Percentiles rank a stretch among this genome's conserved stretches.
These are phyloP conservation scores for Ustilago vetiveriae DNA, from an alignment of 1,284 basidiomycete genomes.

Conservation along the genomic window DNA sequence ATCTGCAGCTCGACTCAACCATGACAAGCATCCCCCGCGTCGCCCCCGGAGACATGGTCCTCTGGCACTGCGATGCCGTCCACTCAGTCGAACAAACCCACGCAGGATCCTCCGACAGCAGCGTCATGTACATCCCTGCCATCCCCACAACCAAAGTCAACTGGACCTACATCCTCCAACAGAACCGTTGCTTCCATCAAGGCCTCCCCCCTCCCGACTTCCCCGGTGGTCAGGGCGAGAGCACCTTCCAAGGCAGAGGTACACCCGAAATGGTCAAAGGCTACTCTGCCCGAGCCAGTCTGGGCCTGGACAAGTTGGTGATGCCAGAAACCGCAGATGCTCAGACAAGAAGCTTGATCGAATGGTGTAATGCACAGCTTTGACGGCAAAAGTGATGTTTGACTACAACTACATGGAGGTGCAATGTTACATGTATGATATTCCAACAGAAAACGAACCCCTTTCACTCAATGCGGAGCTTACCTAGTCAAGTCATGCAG, in stretches of 20 bases:
- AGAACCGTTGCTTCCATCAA: constrained; percentile 72
- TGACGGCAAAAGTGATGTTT: no score
- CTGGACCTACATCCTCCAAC: constrained; percentile 74
- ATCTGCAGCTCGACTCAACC: constrained; percentile 74
- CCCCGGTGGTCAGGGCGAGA: constrained; percentile 78
- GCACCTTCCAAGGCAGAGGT: constrained; percentile 72
- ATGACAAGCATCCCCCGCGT: constrained; percentile 76
- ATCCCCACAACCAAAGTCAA: constrained; percentile 77
- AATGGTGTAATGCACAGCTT: constrained; percentile 43
- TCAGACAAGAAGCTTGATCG: constrained; percentile 21
- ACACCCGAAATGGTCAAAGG: constrained; percentile 47
- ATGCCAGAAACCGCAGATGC: background rate
- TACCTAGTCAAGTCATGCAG: constrained; percentile 36
- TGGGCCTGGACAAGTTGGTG: constrained; percentile 30
- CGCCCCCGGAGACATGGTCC: constrained; percentile 79
- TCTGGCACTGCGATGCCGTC: constrained; percentile 82
- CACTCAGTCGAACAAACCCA: constrained; percentile 78
- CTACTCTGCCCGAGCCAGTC: constrained; percentile 4
- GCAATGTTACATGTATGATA: no score
- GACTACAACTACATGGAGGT: no score
- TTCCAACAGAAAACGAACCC: no score
- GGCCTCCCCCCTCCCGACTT: constrained; percentile 79
- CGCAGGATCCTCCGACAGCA: constrained; percentile 74
- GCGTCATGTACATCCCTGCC: constrained; percentile 82
- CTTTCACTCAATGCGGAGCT: no score